Evolutionary conservation across 345 rosid genomes (phyloP).

Genomic region (Lenwebbia sp.): DNA sequence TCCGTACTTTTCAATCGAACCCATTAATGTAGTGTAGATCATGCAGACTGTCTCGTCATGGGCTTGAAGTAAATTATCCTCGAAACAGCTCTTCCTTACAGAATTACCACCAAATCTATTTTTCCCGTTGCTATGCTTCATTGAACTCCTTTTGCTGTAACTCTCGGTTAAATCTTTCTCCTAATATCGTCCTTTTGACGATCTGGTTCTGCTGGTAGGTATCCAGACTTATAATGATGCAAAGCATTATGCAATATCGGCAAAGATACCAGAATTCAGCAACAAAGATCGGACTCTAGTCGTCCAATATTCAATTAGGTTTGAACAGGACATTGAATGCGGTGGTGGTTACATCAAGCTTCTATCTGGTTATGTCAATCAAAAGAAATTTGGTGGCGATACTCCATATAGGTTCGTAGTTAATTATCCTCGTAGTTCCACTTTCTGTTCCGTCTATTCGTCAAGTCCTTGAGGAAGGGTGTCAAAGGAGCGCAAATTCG

Average conservation of each 20-base stretch:
- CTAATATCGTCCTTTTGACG: neutral
- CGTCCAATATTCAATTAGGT: slow-evolving; percentile 70
- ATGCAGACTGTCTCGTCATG: neutral
- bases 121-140: neutral
- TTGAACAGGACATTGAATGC: slow-evolving; percentile 93
- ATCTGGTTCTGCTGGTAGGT: slow-evolving; percentile 27
- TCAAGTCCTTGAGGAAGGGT: neutral
- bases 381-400: slow-evolving; percentile 98
- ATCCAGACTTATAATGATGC: slow-evolving; percentile 85
- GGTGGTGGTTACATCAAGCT: slow-evolving; percentile 97
- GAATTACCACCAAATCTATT: neutral
- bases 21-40: neutral
- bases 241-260: slow-evolving; percentile 76
- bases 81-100: neutral
- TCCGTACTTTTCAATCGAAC: neutral
- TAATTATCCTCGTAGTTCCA: neutral
- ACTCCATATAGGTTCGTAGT: slow-evolving; percentile 75
- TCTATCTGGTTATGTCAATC: slow-evolving; percentile 88
- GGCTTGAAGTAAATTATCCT: neutral
- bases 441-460: neutral
- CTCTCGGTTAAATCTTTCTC: neutral
- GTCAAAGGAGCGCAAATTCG: neutral
- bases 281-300: slow-evolving; percentile 82
- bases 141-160: neutral
- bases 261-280: slow-evolving; percentile 83